These are phyloP conservation scores for Stenogyne calaminthoides DNA, from an alignment of 305 asterid species.

Conservation along the genomic window DNA sequence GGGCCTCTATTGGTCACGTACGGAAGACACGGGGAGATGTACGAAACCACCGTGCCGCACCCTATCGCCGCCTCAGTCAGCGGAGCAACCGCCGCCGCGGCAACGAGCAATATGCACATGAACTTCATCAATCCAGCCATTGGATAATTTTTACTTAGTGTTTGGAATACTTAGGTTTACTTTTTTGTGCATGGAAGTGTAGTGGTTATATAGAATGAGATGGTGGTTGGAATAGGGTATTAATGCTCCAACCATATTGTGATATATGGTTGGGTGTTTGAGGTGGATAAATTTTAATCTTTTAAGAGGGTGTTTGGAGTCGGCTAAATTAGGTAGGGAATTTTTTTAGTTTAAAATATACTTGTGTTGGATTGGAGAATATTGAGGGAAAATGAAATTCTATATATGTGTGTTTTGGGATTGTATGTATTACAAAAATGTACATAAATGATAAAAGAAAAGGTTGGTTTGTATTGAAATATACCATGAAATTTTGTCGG, in stretches of 20 bases:
- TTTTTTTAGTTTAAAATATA: too few relatives aligned
- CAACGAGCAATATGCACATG: constrained; percentile 23
- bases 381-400: too few relatives aligned
- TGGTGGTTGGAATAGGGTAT: not conserved
- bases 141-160: not conserved
- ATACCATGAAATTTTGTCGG: too few relatives aligned
- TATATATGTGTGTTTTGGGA: too few relatives aligned
- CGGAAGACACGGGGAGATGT: constrained; percentile 32
- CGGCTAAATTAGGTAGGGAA: not conserved
- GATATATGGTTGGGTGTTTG: not conserved
- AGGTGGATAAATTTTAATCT: not conserved
- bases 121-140: constrained; percentile 38
- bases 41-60: constrained; percentile 25
- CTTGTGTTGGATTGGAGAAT: too few relatives aligned
- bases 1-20: constrained; percentile 35
- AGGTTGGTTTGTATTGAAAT: too few relatives aligned
- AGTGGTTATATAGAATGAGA: not conserved
- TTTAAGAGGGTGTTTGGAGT: not conserved
- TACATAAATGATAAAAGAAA: too few relatives aligned
- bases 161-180: too few relatives aligned
- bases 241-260: not conserved
- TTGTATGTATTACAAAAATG: too few relatives aligned
- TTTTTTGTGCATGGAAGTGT: not conserved
- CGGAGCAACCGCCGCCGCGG: constrained; percentile 26
- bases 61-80: constrained; percentile 38